Evolutionary conservation across 2,329 filamentous ascomycete genomes (phyloP).

Genomic region (Pseudogymnoascus sp.): DNA sequence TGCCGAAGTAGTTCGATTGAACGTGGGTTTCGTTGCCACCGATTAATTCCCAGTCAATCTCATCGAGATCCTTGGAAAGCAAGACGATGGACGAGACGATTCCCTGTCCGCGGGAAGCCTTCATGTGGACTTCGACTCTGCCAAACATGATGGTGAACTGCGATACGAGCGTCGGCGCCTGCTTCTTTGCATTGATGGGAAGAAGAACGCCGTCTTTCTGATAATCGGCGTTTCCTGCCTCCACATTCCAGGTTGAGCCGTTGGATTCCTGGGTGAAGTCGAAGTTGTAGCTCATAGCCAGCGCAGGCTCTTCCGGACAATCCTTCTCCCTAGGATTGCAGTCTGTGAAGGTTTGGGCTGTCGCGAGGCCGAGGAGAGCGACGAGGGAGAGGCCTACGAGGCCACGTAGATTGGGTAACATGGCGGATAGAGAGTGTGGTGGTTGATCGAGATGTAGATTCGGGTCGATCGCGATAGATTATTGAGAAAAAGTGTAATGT

Average conservation of each 20-base stretch:
- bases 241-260: conserved; percentile 58
- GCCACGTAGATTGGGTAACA: conserved; percentile 3
- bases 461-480: background rate
- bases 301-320: conserved; percentile 64
- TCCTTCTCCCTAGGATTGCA: conserved; percentile 69
- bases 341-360: conserved; percentile 66
- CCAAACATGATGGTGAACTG: conserved; percentile 85
- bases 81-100: conserved; percentile 78
- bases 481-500: background rate
- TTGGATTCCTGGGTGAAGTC: conserved; percentile 56
- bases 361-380: conserved; percentile 33
- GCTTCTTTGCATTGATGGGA: conserved; percentile 58
- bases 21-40: conserved; percentile 56
- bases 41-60: conserved; percentile 81
- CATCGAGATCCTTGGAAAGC: conserved; percentile 75
- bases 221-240: conserved; percentile 57
- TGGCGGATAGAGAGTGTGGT: background rate
- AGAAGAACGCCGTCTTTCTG: conserved; percentile 60
- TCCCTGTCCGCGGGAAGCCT: conserved; percentile 65
- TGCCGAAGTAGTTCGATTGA: conserved; percentile 70
- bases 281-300: conserved; percentile 56
- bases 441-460: background rate
- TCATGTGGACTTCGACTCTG: conserved; percentile 67
- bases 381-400: background rate
- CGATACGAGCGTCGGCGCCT: conserved; percentile 71